Base-by-base conservation (phyloP, 2,329 filamentous ascomycete genomes). In the Claviceps paspali region DNA sequence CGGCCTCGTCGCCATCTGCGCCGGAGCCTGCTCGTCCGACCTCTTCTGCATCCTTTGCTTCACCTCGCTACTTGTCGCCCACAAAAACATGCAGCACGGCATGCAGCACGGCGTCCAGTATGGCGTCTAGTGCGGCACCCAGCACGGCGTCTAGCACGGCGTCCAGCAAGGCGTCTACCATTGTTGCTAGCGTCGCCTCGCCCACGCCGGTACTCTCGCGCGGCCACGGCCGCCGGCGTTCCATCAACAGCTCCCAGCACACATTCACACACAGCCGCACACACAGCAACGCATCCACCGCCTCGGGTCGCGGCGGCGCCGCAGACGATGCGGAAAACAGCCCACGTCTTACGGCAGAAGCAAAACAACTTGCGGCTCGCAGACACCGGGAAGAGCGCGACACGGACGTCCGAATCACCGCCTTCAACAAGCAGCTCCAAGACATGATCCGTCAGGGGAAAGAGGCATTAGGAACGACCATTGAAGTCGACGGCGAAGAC, bases 371-470 rank as follows among this genome's bases (percentile, higher is more conserved):
- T 39, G 77, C 84, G 5, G 76, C 77, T n/a, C 71, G 75, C 51
- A 73, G 79, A 45, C 67, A 76, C 18, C 73, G 74, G 35, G 81
- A 82, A 40, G 85, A 94, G 49, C 68, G 76, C 32, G 79, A 87
- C 47, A 73, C 82, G 6, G 86, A 96, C 47, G 74, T 78, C 30
- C 77, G 80, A 36, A 80, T 96, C 47, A 76, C 76, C 34, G 73
- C 79, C 19, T 76, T 96, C 57, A 92, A 91, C 52, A 68, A 74
- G 33, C 76, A 82, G 48, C 63, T 96, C 33, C 74, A 82, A 51
- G 81, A 79, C 24, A 85, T 98, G 81, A 92, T 98, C 38, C 70
- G 78, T 2, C 80, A 96, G 57, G 91, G 87, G 1, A 80, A 80
- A 48, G 81, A 91, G 55, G 91, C 91, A 2, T 60, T 98, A 14